phyloP scores from a whole-genome alignment of 2,329 filamentous ascomycete genomes.

The Venturia effusa region DNA sequence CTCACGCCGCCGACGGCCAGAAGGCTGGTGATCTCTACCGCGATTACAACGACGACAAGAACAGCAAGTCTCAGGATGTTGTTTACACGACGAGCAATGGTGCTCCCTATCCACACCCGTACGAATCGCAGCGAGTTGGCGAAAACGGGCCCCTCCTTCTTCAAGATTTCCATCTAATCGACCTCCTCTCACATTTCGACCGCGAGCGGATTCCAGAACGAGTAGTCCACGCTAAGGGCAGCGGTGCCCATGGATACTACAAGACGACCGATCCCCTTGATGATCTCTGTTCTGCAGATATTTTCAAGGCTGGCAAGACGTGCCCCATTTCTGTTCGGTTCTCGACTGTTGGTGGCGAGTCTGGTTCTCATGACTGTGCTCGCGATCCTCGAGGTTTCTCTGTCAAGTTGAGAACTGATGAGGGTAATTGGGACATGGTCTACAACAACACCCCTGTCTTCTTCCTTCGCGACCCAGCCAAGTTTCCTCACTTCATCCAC shows the following conservation, averaged over 20 bases:
- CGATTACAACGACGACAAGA: conserved; percentile 35
- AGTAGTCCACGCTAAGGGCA: conserved; percentile 40
- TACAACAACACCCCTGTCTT: conserved; percentile 67
- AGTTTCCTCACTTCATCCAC: conserved; percentile 65
- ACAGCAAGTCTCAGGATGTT: conserved; percentile 31
- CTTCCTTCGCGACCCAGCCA: conserved; percentile 62
- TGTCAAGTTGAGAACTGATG: conserved; percentile 61
- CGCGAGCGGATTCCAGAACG: conserved; percentile 40
- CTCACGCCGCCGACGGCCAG: background rate
- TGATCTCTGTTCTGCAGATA: conserved; percentile 34
- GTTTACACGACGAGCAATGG: conserved; percentile 48
- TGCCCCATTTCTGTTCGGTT: conserved; percentile 59
- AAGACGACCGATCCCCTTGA: conserved; percentile 35
- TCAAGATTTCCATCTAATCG: conserved; percentile 40
- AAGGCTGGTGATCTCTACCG: conserved; percentile 19
- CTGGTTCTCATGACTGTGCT: conserved; percentile 59
- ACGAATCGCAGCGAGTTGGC: conserved; percentile 45
- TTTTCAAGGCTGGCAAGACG: conserved; percentile 53
- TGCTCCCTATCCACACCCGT: conserved; percentile 46
- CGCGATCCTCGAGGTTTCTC: conserved; percentile 64
- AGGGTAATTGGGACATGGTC: conserved; percentile 65
- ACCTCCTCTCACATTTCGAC: conserved; percentile 40
- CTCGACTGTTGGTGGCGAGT: conserved; percentile 66
- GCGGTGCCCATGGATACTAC: conserved; percentile 38
- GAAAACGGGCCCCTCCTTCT: conserved; percentile 48